A percentile compares a stretch with the other conserved stretches of the same genome.
These are phyloP conservation scores for Cystobasidium ongulense DNA, from an alignment of 768 basidiomycete genomes.

Conservation along the genomic window DNA sequence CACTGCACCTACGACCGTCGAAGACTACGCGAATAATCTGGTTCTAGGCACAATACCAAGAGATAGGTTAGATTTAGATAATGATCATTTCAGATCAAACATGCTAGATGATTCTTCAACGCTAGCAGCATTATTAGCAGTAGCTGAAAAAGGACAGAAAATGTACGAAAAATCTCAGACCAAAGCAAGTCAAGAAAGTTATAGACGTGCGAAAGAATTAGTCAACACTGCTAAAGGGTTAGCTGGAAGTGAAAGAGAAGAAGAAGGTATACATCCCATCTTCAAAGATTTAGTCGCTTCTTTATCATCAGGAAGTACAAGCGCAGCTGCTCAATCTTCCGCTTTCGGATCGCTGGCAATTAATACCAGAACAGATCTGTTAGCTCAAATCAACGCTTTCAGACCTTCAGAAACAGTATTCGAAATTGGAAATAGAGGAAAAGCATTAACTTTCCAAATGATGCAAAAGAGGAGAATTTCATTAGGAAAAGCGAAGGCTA, in stretches of 20 bases:
- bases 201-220: conserved; percentile 83
- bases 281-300: conserved; percentile 36
- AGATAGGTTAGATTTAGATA: conserved; percentile 68
- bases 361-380: conserved; percentile 58
- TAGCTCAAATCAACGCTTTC: conserved; percentile 72
- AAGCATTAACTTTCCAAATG: conserved; percentile 55
- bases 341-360: conserved; percentile 34
- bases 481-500: conserved; percentile 55
- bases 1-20: conserved; percentile 53
- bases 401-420: conserved; percentile 81
- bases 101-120: conserved; percentile 51
- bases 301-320: background rate
- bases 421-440: conserved; percentile 71
- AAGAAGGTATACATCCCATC: conserved; percentile 63
- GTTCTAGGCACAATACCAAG: conserved; percentile 76
- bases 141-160: conserved; percentile 77
- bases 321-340: background rate
- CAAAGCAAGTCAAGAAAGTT: conserved; percentile 75
- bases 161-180: conserved; percentile 93
- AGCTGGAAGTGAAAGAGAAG: conserved; percentile 51
- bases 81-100: conserved; percentile 62
- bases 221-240: conserved; percentile 62
- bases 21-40: conserved; percentile 47
- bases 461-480: conserved; percentile 85
- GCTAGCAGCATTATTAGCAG: conserved; percentile 42